phyloP scores from a whole-genome alignment of 805 yeast species.

The Teunomyces tritomae region DNA sequence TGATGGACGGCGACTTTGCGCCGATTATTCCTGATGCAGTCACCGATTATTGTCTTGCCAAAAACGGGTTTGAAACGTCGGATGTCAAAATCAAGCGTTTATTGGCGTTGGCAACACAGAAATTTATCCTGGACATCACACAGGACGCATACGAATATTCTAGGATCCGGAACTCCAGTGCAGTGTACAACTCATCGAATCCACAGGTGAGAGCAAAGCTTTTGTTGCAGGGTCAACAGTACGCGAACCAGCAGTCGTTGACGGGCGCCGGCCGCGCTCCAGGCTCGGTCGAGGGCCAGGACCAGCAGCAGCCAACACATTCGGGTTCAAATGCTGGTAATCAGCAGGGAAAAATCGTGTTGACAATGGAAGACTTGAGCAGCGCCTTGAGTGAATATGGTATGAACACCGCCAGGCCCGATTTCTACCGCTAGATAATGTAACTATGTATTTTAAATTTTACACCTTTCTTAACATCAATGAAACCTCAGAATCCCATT shows the following conservation, averaged over 20 bases:
- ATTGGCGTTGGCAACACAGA: constrained; percentile 92
- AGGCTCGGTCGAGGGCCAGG: constrained; percentile 21
- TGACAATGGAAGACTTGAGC: constrained; percentile 90
- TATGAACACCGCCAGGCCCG: constrained; percentile 85
- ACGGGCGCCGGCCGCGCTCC: constrained; percentile 25
- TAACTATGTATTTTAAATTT: constrained; percentile 1
- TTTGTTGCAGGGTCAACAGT: constrained; percentile 62
- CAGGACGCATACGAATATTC: constrained; percentile 96
- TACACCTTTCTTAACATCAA: neutral
- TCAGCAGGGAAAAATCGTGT: constrained; percentile 72
- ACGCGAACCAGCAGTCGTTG: constrained; percentile 35
- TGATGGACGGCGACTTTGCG: constrained; percentile 86
- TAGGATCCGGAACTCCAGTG: constrained; percentile 81
- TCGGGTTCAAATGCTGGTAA: constrained; percentile 45
- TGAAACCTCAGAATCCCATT: constrained; percentile 4
- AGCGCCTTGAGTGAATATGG: constrained; percentile 94
- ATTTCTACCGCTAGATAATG: constrained; percentile 69
- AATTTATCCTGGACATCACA: constrained; percentile 90
- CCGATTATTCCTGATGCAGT: constrained; percentile 94
- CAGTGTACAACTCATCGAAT: constrained; percentile 81
- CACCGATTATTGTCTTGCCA: constrained; percentile 84
- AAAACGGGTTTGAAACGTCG: constrained; percentile 79
- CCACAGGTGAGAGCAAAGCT: constrained; percentile 86
- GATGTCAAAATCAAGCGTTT: constrained; percentile 74
- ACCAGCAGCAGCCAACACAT: constrained; percentile 35